phyloP scores from a whole-genome alignment of 768 basidiomycete genomes.

The Lyophyllum atratum region DNA sequence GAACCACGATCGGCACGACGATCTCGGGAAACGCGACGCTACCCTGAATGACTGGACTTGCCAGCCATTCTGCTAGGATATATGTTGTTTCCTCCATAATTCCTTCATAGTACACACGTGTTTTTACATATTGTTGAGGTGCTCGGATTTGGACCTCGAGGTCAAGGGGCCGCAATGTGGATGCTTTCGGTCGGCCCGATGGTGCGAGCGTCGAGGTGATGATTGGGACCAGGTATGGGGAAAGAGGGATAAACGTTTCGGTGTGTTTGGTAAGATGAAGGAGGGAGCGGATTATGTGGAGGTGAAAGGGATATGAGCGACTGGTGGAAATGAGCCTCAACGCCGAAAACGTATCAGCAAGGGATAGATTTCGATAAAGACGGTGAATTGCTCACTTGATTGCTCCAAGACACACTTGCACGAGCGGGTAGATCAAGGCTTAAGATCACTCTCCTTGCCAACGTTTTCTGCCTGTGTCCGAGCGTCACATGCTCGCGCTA shows the following conservation, averaged over 20 bases:
- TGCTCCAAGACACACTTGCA: conserved; percentile 92
- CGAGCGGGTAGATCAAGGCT: conserved; percentile 92
- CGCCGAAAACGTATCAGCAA: conserved; percentile 13
- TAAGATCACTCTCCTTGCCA: conserved; percentile 72
- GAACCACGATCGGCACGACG: conserved; percentile 72
- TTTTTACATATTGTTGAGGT: conserved; percentile 87
- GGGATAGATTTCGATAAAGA: conserved; percentile 11
- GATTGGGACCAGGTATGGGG: conserved; percentile 86
- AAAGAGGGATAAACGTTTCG: conserved; percentile 82
- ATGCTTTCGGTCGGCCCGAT: conserved; percentile 74
- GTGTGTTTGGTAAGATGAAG: conserved; percentile 85
- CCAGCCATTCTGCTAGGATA: conserved; percentile 82
- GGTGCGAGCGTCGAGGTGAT: conserved; percentile 72
- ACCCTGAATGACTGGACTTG: conserved; percentile 67
- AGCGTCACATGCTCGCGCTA: conserved; percentile 77
- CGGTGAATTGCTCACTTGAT: conserved; percentile 66
- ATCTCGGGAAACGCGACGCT: conserved; percentile 96
- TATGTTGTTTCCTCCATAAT: conserved; percentile 81
- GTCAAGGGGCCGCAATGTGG: conserved; percentile 87
- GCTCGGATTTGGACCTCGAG: conserved; percentile 85
- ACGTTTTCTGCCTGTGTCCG: conserved; percentile 51
- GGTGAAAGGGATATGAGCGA: conserved; percentile 93
- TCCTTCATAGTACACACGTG: conserved; percentile 81
- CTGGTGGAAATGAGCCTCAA: conserved; percentile 84
- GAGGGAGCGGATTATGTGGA: conserved; percentile 89